A percentile compares a stretch with the other conserved stretches of the same genome.
Conservation (phyloP, 106 monocot genomes). For the Apostasia ramifera region DNA sequence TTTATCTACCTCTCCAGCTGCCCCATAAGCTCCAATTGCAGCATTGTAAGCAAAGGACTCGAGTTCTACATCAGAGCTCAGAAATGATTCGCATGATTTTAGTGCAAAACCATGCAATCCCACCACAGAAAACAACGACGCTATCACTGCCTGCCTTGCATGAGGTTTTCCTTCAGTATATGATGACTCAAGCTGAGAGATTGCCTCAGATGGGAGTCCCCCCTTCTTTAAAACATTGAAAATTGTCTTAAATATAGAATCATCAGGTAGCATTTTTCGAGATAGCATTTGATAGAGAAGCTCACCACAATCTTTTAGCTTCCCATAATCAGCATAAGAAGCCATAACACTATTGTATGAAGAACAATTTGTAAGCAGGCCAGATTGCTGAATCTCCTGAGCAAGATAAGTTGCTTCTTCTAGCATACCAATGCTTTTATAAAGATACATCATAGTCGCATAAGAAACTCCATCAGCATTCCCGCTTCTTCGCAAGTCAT, state of each 20-base stretch:
- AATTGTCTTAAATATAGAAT: slow-evolving; percentile 43
- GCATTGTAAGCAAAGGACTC: slow-evolving; percentile 54
- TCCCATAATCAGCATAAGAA: slow-evolving; percentile 43
- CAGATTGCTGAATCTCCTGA: slow-evolving; percentile 40
- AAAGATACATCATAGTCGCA: slow-evolving; percentile 71
- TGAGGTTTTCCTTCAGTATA: slow-evolving; percentile 46
- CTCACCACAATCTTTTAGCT: slow-evolving; percentile 54
- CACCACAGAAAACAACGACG: slow-evolving; percentile 47
- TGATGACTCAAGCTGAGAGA: slow-evolving; percentile 47
- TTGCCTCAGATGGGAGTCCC: slow-evolving; percentile 37
- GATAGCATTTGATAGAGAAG: slow-evolving; percentile 57
- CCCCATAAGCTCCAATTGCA: slow-evolving; percentile 59
- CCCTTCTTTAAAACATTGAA: slow-evolving; percentile 59
- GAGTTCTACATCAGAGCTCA: slow-evolving; percentile 21
- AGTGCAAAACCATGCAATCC: slow-evolving; percentile 48
- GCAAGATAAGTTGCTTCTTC: slow-evolving; percentile 43
- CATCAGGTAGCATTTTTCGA: slow-evolving; percentile 36
- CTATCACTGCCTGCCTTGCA: slow-evolving; percentile 42
- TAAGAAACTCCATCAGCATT: slow-evolving; percentile 67
- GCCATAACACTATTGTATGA: slow-evolving; percentile 63
- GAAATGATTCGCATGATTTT: slow-evolving; percentile 38
- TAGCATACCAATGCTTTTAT: slow-evolving; percentile 85
- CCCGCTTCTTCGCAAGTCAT: slow-evolving; percentile 30
- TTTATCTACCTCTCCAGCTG: slow-evolving; percentile 43
- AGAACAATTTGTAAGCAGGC: slow-evolving; percentile 45